Evolutionary conservation across 352 stramenopile genomes (phyloP), one percentile per base, ranked within the genome.

Genomic region (Blastocystis sp.): DNA sequence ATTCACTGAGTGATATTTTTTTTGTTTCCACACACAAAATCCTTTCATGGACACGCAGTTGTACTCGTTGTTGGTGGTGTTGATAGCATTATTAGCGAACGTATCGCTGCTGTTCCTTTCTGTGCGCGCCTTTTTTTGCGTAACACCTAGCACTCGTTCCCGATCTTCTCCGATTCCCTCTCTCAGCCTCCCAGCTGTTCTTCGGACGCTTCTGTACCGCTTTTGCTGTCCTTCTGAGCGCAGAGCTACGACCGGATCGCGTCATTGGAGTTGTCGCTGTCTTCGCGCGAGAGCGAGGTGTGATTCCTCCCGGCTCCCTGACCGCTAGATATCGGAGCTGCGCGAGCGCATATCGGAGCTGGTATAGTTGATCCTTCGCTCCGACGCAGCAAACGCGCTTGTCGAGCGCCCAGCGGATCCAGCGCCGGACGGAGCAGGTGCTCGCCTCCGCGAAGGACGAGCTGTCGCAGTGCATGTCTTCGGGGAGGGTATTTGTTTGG

Each of bases 391-490:
- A 68, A 45, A 68, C 23, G 29, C 50, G 54, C 18, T 68, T 84
- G 13, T 69, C 34, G n/a, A 84, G 45, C 29, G 20, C 26, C 9
- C 29, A 37, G 1, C 6, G 29, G 20, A 29, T 43, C 5, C 62
- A 73, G 29, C 62, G 47, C 15, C 2, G 55, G 4, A 84, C 73
- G 37, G 73, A 84, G 73, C 64, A 69, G 53, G 43, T 84, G 15
- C 26, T 84, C 5, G 34, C 73, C 34, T 84, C 73, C 0, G 73
- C 56, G 26, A 84, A 66, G 23, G 47, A 84, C 39, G 73, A 84
- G 43, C 56, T 84, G 9, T 66, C 43, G 20, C 26, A 47, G 7
- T 84, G 73, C 47, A 15, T 68, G 20, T 63, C 43, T 26, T 39
- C 70, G 0, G 43, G 34, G 47, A 43, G 11, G 29, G n/a, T 63